Conservation (phyloP, 2,329 filamentous ascomycete species). For the Sporothrix humicola region DNA sequence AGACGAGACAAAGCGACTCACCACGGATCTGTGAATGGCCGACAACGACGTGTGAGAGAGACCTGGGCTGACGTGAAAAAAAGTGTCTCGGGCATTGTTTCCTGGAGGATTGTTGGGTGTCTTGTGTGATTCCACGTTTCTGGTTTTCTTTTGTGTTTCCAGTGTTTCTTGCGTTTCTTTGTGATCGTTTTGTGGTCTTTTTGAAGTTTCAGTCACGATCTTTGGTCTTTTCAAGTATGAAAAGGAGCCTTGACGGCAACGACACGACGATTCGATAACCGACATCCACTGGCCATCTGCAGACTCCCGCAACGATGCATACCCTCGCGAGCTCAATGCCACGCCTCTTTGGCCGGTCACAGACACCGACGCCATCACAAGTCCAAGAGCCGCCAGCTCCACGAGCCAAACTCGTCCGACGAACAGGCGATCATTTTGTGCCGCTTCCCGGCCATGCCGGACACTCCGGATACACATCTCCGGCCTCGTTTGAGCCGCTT, state of each 20-base stretch:
- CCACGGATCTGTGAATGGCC: constrained; percentile 23
- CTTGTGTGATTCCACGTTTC: background rate
- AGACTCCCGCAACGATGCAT: constrained; percentile 14
- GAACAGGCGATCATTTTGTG: constrained; percentile 3
- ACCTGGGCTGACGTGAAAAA: constrained; percentile 16
- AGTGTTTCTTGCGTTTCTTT: background rate
- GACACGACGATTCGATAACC: background rate
- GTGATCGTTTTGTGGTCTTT: background rate
- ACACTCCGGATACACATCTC: background rate
- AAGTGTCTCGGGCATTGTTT: background rate
- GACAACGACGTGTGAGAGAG: background rate
- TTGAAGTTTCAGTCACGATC: background rate
- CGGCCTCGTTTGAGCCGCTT: background rate
- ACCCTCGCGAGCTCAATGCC: constrained; percentile 31
- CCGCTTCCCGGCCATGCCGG: constrained; percentile 1
- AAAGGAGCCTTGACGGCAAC: background rate
- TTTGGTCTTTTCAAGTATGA: background rate
- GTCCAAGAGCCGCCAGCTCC: constrained; percentile 4
- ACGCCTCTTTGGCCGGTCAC: constrained; percentile 35
- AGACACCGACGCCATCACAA: constrained; percentile 17
- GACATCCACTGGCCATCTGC: too few species aligned
- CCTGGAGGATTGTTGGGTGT: background rate
- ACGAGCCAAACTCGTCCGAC: constrained; percentile 29
- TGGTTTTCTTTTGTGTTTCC: background rate
- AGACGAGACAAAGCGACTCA: background rate